Percentiles rank a stretch among this genome's conserved stretches.
These are phyloP conservation scores for Aspergillus fischeri DNA, from an alignment of 2,329 filamentous ascomycete species.

Conservation along the genomic window DNA sequence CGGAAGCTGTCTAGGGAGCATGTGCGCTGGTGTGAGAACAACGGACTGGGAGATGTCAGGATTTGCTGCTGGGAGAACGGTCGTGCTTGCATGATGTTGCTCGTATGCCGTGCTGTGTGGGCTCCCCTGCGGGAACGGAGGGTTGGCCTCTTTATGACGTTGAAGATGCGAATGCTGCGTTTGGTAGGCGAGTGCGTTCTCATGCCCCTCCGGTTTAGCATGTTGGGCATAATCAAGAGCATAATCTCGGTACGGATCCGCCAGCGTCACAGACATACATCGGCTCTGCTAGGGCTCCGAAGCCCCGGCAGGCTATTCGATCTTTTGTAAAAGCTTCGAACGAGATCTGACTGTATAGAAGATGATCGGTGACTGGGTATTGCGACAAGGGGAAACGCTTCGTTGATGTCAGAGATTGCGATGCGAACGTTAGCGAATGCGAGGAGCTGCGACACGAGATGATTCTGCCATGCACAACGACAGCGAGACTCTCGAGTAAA, in stretches of 20 bases:
- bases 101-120: slow-evolving; percentile 33
- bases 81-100: slow-evolving; percentile 38
- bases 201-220: slow-evolving; percentile 60
- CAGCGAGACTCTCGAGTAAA: neutral
- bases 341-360: neutral
- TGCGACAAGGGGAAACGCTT: neutral
- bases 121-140: slow-evolving; percentile 30
- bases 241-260: slow-evolving; percentile 72
- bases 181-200: slow-evolving; percentile 62
- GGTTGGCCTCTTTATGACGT: slow-evolving; percentile 30
- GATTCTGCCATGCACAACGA: neutral
- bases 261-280: slow-evolving; percentile 69
- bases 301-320: slow-evolving; percentile 60
- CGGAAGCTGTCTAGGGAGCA: slow-evolving; percentile 31
- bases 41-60: slow-evolving; percentile 29
- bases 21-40: slow-evolving; percentile 30
- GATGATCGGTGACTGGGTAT: neutral
- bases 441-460: neutral
- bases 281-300: slow-evolving; percentile 68
- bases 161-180: slow-evolving; percentile 39
- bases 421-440: neutral
- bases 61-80: slow-evolving; percentile 29
- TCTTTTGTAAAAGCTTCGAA: slow-evolving; percentile 6
- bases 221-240: slow-evolving; percentile 71
- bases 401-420: neutral